These are phyloP conservation scores for Hymenoscyphus occultus DNA, from an alignment of 2,329 filamentous ascomycete genomes.

Conservation along the genomic window DNA sequence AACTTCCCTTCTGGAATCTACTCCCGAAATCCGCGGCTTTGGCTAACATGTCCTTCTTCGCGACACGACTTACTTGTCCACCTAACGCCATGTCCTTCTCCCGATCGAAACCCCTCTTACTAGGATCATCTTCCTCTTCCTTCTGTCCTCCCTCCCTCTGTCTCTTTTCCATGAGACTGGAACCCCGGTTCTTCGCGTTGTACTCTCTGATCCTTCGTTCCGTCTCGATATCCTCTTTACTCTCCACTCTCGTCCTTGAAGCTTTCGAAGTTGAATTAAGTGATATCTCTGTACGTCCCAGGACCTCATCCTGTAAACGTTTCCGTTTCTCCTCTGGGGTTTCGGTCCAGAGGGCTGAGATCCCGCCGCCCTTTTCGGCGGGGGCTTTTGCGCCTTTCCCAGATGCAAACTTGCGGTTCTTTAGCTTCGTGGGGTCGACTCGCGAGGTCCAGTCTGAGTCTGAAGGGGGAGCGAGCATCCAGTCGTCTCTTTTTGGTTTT, in stretches of 20 bases:
- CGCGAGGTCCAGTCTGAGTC: conserved; percentile 52
- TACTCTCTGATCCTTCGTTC: conserved; percentile 55
- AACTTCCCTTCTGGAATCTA: conserved; percentile 44
- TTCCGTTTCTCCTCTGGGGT: conserved; percentile 84
- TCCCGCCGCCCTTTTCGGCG: conserved; percentile 31
- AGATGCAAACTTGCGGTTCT: conserved; percentile 78
- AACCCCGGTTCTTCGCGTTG: conserved; percentile 52
- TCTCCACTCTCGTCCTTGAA: conserved; percentile 22
- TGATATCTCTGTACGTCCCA: conserved; percentile 56
- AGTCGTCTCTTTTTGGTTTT: conserved; percentile 71
- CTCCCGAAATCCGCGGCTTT: conserved; percentile 74
- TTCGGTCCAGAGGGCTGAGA: conserved; percentile 73
- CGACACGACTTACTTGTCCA: conserved; percentile 65
- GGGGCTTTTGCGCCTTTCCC: conserved; percentile 54
- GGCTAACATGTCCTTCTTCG: conserved; percentile 75
- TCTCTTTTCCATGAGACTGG: conserved; percentile 54
- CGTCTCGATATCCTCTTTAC: conserved; percentile 42
- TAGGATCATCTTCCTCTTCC: conserved; percentile 84
- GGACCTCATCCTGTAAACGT: conserved; percentile 74
- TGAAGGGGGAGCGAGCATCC: conserved; percentile 73
- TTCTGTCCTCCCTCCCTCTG: conserved; percentile 34
- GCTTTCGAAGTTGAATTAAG: conserved; percentile 16
- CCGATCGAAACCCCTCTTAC: conserved; percentile 80
- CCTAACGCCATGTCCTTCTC: conserved; percentile 91
- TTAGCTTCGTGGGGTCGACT: conserved; percentile 79